phyloP scores from a whole-genome alignment of 2,329 filamentous ascomycete species.

The Ophiostoma sp. region DNA sequence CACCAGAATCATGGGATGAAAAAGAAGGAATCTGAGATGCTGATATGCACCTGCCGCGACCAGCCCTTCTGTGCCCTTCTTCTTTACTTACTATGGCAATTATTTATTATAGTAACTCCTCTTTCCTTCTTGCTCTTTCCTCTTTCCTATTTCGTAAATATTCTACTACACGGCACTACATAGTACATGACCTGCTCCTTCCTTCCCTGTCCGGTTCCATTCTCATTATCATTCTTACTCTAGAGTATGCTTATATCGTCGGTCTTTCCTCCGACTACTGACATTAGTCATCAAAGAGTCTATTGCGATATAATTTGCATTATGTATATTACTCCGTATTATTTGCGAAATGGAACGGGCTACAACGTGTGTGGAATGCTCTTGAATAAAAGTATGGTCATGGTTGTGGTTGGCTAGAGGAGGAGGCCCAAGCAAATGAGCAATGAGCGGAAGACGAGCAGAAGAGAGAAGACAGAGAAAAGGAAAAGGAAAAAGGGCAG shows the following conservation, averaged over 20 bases:
- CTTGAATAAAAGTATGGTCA: background rate
- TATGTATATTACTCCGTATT: background rate
- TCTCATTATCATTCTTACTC: background rate
- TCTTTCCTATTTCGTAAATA: background rate
- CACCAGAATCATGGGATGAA: background rate
- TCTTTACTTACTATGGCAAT: too few relatives aligned
- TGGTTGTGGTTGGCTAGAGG: background rate
- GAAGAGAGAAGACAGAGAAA: background rate
- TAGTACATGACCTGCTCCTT: background rate
- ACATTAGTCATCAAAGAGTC: background rate
- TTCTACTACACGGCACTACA: too few relatives aligned
- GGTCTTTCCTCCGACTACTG: background rate
- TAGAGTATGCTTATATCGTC: background rate
- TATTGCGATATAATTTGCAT: background rate
- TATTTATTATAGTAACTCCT: background rate
- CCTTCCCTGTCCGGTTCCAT: background rate
- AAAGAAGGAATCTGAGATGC: background rate
- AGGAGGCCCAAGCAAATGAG: constrained; percentile 2
- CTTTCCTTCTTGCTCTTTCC: background rate
- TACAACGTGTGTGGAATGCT: background rate
- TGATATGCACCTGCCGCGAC: constrained; percentile 4
- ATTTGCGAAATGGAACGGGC: background rate
- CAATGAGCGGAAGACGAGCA: background rate
- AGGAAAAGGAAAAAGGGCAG: background rate
- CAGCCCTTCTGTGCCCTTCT: background rate